phyloP scores from a whole-genome alignment of 2,329 filamentous ascomycete species.

The Diatrype stigma region DNA sequence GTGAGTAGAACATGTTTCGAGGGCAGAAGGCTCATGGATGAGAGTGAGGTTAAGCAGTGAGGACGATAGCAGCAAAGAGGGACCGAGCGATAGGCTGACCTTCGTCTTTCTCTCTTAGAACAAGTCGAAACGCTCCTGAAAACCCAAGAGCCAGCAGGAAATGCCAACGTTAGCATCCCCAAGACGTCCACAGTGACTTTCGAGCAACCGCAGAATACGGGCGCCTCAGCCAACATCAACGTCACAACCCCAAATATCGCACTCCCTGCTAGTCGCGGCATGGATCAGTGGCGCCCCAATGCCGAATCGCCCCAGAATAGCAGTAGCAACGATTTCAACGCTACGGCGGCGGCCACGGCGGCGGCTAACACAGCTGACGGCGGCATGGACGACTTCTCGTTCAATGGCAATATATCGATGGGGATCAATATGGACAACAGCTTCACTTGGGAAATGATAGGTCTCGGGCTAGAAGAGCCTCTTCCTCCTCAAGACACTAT shows the following conservation, averaged over 20 bases:
- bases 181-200: conserved; percentile 30
- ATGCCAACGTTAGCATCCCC: conserved; percentile 30
- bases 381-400: conserved; percentile 55
- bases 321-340: neutral
- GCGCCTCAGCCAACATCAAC: conserved; percentile 33
- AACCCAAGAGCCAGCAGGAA: conserved; percentile 58
- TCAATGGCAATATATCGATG: conserved; percentile 46
- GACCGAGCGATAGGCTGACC: conserved; percentile 12
- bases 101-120: conserved; percentile 46
- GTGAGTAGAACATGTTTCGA: conserved; percentile 47
- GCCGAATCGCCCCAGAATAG: conserved; percentile 47
- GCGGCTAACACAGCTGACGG: conserved; percentile 17
- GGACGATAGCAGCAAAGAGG: conserved; percentile 3
- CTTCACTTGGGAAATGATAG: conserved; percentile 77
- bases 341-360: neutral
- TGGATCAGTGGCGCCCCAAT: conserved; percentile 53
- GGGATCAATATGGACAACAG: conserved; percentile 48
- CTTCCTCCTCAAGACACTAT: conserved; percentile 59
- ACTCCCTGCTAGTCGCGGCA: conserved; percentile 43
- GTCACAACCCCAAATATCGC: conserved; percentile 43
- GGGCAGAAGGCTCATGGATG: neutral
- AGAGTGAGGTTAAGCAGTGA: neutral
- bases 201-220: conserved; percentile 25
- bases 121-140: conserved; percentile 91
- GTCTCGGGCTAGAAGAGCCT: conserved; percentile 55